Percentiles rank a stretch among this genome's conserved stretches.
These are phyloP conservation scores for Scytalidium sp. DNA, from an alignment of 2,329 filamentous ascomycete species.

Conservation along the genomic window DNA sequence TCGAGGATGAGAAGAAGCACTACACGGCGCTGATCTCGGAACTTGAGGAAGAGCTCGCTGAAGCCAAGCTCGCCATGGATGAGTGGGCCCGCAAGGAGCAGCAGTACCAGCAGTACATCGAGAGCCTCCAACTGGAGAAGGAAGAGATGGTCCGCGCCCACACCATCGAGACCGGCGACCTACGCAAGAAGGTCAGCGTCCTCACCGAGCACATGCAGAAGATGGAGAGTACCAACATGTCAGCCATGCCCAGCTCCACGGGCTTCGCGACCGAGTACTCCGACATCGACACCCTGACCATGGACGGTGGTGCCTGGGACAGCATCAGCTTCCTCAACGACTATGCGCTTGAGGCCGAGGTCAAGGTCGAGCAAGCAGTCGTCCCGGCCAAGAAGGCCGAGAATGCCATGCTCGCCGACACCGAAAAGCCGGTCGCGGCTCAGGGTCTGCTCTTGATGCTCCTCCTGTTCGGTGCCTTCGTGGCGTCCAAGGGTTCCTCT, in stretches of 20 bases:
- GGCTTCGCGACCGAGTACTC: slow-evolving; percentile 69
- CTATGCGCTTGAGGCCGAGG: slow-evolving; percentile 59
- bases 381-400: slow-evolving; percentile 54
- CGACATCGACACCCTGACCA: slow-evolving; percentile 80
- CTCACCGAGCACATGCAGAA: slow-evolving; percentile 71
- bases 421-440: slow-evolving; percentile 60
- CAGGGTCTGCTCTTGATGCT: slow-evolving; percentile 91
- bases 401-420: slow-evolving; percentile 40
- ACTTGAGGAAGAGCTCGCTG: slow-evolving; percentile 73
- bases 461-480: slow-evolving; percentile 92
- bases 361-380: slow-evolving; percentile 55
- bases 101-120: slow-evolving; percentile 71
- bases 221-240: slow-evolving; percentile 61
- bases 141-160: slow-evolving; percentile 86
- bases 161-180: slow-evolving; percentile 84
- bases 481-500: slow-evolving; percentile 79
- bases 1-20: slow-evolving; percentile 96
- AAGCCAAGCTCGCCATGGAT: slow-evolving; percentile 66
- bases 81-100: slow-evolving; percentile 72
- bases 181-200: slow-evolving; percentile 88
- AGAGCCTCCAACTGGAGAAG: slow-evolving; percentile 78
- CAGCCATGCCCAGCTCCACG: slow-evolving; percentile 51
- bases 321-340: slow-evolving; percentile 75
- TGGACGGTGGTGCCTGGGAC: slow-evolving; percentile 75
- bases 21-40: slow-evolving; percentile 73